phyloP scores from a whole-genome alignment of 169 alveolate genomes.

The Miamiensis avidus region DNA sequence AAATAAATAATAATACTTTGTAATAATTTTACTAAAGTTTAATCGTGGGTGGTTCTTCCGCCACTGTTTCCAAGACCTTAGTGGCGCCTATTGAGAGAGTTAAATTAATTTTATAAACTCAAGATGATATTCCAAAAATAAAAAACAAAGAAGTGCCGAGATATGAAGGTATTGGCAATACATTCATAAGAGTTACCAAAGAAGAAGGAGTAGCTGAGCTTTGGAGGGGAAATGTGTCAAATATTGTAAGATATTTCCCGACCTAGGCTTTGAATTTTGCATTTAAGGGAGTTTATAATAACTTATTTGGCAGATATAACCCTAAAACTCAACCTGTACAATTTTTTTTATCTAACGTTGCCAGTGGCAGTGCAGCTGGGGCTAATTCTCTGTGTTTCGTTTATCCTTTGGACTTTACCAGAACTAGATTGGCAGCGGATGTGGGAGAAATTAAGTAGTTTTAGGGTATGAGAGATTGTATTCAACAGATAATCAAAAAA shows the following conservation, averaged over 20 bases:
- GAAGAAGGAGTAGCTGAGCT: slow-evolving; percentile 89
- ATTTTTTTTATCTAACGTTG: slow-evolving; percentile 66
- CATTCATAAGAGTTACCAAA: slow-evolving; percentile 24
- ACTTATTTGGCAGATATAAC: slow-evolving; percentile 65
- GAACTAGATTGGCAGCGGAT: slow-evolving; percentile 75
- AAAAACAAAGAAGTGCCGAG: slow-evolving; percentile 89
- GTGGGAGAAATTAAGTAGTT: slow-evolving; percentile 90
- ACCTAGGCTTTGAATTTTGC: slow-evolving; percentile 98
- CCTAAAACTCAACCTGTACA: slow-evolving; percentile 35
- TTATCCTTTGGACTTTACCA: slow-evolving; percentile 78
- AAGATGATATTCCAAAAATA: slow-evolving; percentile 94
- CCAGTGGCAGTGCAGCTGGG: slow-evolving; percentile 81
- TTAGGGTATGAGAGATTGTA: slow-evolving; percentile 93
- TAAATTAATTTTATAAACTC: slow-evolving; percentile 96
- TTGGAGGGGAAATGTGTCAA: slow-evolving; percentile 97
- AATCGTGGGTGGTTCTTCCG: slow-evolving; percentile 95
- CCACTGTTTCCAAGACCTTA: slow-evolving; percentile 96
- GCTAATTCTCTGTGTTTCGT: slow-evolving; percentile 64
- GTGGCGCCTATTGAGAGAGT: slow-evolving; percentile 99
- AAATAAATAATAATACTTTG: too few relatives aligned
- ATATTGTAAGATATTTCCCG: slow-evolving; percentile 97
- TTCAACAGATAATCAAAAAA: slow-evolving; percentile 83
- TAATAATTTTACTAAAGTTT: not conserved
- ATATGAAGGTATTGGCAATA: slow-evolving; percentile 86
- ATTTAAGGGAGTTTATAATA: slow-evolving; percentile 94